Percentiles rank a stretch among this genome's conserved stretches.
These are phyloP conservation scores for Golubevia sp. DNA, from an alignment of 1,284 basidiomycete species.

Conservation along the genomic window DNA sequence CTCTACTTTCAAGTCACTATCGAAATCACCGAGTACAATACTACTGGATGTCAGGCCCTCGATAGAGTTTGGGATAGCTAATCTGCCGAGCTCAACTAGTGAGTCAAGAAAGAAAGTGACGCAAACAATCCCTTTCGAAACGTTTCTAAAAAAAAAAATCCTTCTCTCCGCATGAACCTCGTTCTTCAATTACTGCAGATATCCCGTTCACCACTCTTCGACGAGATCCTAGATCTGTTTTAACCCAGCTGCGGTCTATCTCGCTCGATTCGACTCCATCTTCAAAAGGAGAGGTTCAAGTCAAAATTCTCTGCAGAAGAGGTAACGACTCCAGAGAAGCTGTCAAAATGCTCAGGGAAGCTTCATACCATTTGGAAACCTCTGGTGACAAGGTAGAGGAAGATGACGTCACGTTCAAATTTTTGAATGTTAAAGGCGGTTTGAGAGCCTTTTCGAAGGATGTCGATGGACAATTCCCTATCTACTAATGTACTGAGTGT, in stretches of 20 bases:
- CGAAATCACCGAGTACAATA: neutral
- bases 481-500: no score
- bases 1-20: conserved; percentile 57
- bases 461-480: conserved; percentile 27
- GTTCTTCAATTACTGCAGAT: neutral
- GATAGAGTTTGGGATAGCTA: neutral
- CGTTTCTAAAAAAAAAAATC: no score
- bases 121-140: no score
- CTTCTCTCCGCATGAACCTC: neutral
- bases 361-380: neutral
- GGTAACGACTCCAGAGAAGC: conserved; percentile 94
- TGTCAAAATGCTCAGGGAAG: conserved; percentile 68
- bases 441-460: conserved; percentile 28
- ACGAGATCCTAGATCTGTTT: neutral
- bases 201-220: neutral
- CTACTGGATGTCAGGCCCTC: neutral
- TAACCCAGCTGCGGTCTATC: neutral
- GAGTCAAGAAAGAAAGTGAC: no score
- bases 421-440: conserved; percentile 35
- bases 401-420: conserved; percentile 6
- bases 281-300: conserved; percentile 24
- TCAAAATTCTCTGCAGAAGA: conserved; percentile 78
- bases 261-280: neutral
- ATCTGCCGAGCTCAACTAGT: neutral
- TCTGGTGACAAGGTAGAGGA: no score